A percentile compares a stretch with the other conserved stretches of the same genome.
Conservation (phyloP, 345 rosid species). For the Syzygium aromaticum region DNA sequence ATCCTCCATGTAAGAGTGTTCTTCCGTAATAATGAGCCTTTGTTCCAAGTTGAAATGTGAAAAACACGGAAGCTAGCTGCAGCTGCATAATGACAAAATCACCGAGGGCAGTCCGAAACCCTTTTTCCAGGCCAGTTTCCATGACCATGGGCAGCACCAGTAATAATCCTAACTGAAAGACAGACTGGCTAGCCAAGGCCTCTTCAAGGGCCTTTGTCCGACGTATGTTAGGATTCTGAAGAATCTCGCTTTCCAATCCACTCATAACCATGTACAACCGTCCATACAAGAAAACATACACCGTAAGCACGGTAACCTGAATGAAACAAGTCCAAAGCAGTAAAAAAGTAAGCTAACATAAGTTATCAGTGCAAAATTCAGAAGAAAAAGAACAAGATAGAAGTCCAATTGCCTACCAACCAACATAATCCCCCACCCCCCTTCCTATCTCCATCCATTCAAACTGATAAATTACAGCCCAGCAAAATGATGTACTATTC, state of each 20-base stretch:
- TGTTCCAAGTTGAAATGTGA: constrained; percentile 97
- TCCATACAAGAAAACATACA: constrained; percentile 86
- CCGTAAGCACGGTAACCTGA: constrained; percentile 81
- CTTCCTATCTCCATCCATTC: background rate
- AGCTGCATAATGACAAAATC: constrained; percentile 96
- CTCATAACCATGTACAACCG: constrained; percentile 88
- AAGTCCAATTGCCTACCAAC: background rate
- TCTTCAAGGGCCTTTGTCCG: constrained; percentile 79
- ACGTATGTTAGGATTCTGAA: constrained; percentile 41
- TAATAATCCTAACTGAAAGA: constrained; percentile 79
- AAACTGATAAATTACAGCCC: background rate
- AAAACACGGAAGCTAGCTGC: constrained; percentile 91
- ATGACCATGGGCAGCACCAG: constrained; percentile 89
- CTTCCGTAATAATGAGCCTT: constrained; percentile 88
- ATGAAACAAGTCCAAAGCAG: background rate
- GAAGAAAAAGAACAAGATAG: rapidly evolving
- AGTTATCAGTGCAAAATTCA: background rate
- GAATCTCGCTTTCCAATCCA: constrained; percentile 64
- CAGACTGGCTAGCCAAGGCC: constrained; percentile 75
- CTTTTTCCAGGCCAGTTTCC: constrained; percentile 96
- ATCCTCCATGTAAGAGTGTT: constrained; percentile 91
- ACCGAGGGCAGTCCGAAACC: constrained; percentile 76
- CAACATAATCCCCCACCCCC: background rate
- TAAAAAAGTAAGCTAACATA: background rate
- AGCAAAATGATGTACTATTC: background rate